These are phyloP conservation scores for Oxytropis ochrocephala DNA, from an alignment of 306 rosid species.

Conservation along the genomic window DNA sequence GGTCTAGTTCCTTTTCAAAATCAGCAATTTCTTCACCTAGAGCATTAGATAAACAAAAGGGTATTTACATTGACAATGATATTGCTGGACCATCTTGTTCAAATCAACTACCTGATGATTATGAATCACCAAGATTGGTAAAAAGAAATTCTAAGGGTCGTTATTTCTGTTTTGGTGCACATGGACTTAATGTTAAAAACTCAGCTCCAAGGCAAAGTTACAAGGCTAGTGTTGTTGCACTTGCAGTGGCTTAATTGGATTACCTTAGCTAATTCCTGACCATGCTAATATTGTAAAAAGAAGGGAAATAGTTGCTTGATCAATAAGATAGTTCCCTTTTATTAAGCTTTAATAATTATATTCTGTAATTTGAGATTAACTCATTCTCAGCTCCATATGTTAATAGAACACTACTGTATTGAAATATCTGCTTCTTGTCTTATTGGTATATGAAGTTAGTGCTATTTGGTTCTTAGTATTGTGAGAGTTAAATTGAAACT, in stretches of 20 bases:
- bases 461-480: not conserved
- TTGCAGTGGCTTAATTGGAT: slow-evolving; percentile 54
- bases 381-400: slow-evolving; percentile 1
- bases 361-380: slow-evolving; percentile 11
- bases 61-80: slow-evolving; percentile 49
- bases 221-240: slow-evolving; percentile 47
- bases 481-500: too few relatives aligned
- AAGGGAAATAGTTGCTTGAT: slow-evolving; percentile 12
- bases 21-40: slow-evolving; percentile 71
- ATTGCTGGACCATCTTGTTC: slow-evolving; percentile 66
- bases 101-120: slow-evolving; percentile 31
- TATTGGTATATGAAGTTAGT: not conserved
- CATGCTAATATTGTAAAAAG: slow-evolving; percentile 1
- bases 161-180: slow-evolving; percentile 78
- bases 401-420: slow-evolving; percentile 1
- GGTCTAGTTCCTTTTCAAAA: slow-evolving; percentile 88
- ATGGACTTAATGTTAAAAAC: slow-evolving; percentile 48
- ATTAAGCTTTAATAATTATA: slow-evolving; percentile 10
- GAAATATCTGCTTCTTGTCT: slow-evolving; percentile 17
- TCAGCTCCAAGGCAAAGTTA: slow-evolving; percentile 15
- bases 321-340: slow-evolving; percentile 1
- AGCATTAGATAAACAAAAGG: slow-evolving; percentile 71
- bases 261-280: slow-evolving; percentile 20
- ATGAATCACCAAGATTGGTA: slow-evolving; percentile 26
- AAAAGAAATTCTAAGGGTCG: slow-evolving; percentile 55